Conservation (phyloP, 208 protist genomes). For the Phytomonas sp. region DNA sequence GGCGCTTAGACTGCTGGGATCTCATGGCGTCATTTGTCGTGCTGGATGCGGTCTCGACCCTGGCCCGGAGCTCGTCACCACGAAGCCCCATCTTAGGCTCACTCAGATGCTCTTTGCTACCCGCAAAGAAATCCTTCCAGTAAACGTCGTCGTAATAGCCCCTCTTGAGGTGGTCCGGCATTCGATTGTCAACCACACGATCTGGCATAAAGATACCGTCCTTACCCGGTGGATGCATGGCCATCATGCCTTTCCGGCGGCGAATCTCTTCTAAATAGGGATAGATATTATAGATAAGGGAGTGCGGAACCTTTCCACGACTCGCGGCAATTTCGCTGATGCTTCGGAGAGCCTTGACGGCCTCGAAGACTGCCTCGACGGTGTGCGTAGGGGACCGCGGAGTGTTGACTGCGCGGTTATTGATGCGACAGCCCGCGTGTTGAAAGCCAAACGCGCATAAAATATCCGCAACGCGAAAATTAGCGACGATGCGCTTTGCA, state of each 20-base stretch:
- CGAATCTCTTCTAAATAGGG: slow-evolving; percentile 90
- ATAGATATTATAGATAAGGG: slow-evolving; percentile 90
- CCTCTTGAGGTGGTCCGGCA: slow-evolving; percentile 90
- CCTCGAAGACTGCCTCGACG: slow-evolving; percentile 87
- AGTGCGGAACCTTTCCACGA: slow-evolving; percentile 88
- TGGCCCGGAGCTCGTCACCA: slow-evolving; percentile 79
- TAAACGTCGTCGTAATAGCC: slow-evolving; percentile 92
- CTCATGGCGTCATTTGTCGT: slow-evolving; percentile 2
- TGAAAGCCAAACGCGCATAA: slow-evolving; percentile 92
- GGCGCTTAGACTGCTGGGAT: slow-evolving; percentile 36
- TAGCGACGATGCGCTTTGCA: slow-evolving; percentile 83
- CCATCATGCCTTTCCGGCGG: slow-evolving; percentile 89
- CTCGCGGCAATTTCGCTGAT: slow-evolving; percentile 89
- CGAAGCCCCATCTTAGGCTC: slow-evolving; percentile 88
- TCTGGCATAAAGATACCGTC: slow-evolving; percentile 88
- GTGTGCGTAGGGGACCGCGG: slow-evolving; percentile 86
- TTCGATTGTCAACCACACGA: slow-evolving; percentile 88
- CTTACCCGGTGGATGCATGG: slow-evolving; percentile 88
- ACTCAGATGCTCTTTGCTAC: slow-evolving; percentile 82
- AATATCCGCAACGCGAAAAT: slow-evolving; percentile 88
- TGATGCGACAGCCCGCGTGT: slow-evolving; percentile 84
- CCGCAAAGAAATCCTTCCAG: slow-evolving; percentile 91
- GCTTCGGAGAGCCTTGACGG: slow-evolving; percentile 82
- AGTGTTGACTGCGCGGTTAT: slow-evolving; percentile 74
- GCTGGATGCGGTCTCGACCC: slow-evolving; percentile 41